Conservation (phyloP, 2,329 filamentous ascomycete species). For the Fusarium sp. region DNA sequence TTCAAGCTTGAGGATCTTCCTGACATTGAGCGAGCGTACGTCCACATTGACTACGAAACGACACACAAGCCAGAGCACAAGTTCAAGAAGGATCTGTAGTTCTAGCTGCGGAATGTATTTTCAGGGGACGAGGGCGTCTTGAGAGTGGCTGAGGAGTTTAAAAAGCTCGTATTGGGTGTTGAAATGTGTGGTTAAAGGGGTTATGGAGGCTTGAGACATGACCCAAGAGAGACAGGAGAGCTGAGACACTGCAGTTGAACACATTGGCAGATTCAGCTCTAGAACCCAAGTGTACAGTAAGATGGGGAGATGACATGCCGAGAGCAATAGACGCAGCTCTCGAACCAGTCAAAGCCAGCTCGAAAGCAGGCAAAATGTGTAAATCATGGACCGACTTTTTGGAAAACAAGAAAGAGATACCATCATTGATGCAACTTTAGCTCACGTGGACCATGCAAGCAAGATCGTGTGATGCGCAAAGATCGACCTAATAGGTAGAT, state of each 20-base stretch:
- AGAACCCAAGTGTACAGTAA: slow-evolving; percentile 11
- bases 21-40: slow-evolving; percentile 92
- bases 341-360: background rate
- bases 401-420: background rate
- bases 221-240: slow-evolving; percentile 12
- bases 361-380: background rate
- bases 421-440: slow-evolving; percentile 21
- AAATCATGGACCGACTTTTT: slow-evolving; percentile 8
- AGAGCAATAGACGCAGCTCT: background rate
- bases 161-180: slow-evolving; percentile 3
- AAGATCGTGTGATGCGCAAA: slow-evolving; percentile 23
- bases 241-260: slow-evolving; percentile 19
- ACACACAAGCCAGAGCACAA: slow-evolving; percentile 90
- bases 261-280: background rate
- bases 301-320: background rate
- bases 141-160: slow-evolving; percentile 12
- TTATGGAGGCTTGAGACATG: background rate
- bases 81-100: slow-evolving; percentile 70
- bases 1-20: slow-evolving; percentile 93
- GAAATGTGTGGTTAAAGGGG: background rate
- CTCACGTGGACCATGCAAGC: slow-evolving; percentile 29
- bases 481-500: slow-evolving; percentile 19
- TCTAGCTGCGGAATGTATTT: slow-evolving; percentile 16
- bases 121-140: slow-evolving; percentile 12
- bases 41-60: slow-evolving; percentile 97